Base-by-base conservation (phyloP, 2,329 filamentous ascomycete genomes). In the Hirsutella rhossiliensis region DNA sequence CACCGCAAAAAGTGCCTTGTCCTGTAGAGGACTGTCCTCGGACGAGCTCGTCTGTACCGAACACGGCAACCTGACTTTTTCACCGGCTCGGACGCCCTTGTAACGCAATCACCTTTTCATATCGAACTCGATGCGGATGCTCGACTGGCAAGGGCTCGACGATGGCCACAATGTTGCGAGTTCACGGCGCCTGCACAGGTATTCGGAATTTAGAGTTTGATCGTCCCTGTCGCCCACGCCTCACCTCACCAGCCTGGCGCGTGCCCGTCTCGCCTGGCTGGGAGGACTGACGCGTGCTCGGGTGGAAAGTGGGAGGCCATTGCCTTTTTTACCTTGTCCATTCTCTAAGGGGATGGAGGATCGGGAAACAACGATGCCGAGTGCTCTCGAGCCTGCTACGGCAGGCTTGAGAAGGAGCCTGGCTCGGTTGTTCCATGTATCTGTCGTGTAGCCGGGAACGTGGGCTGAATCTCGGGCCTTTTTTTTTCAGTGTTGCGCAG, bases 1-100 rank as follows among this genome's bases (percentile, higher is more conserved):
- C 78, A 80, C 71, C 78, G 80, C 69, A 77, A 76, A 72, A 84
- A 86, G 78, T 88, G 83, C 74, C 65, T 80, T 65, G 81, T 94
- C 66, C 76, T 94, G 77, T 94, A 92, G 83, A 74, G 42, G 53
- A 48, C 43, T 20, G 39, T 42, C 50, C 50, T 47, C 48, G 52
- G 52, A 50, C 52, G 49, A 45, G 42, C 48, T 43, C 46, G 37
- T 47, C 44, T 38, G 48, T 47, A 47, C 45, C 48, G 51, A 55
- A 56, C 50, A 50, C 52, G 50, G 51, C 53, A 48, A 48, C 45
- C 43, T 48, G 41, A 46, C 11, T 40, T 45, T 43, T 54, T 52
- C 43, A 48, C 53, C 52, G 55, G 58, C 57, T 56, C 54, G 51
- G 58, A 51, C 45, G 44, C 53, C 54, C 53, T 56, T 56, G 53